Conservation (phyloP, 1,284 basidiomycete genomes). For the Cystobasidiaceae sp. region DNA sequence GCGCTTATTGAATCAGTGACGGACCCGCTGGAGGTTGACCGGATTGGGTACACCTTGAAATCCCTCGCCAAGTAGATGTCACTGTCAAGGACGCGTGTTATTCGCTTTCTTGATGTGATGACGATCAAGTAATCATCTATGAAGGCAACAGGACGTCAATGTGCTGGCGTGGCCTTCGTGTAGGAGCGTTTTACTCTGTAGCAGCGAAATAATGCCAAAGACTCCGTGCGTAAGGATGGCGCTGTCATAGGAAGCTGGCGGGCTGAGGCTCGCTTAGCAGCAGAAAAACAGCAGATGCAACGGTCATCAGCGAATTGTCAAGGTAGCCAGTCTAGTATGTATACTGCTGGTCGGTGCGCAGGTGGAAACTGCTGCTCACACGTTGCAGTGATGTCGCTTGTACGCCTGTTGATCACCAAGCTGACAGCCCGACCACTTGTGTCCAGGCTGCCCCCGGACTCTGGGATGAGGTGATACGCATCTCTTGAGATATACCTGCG, state of each 20-base stretch:
- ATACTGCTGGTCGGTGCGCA: too few species aligned
- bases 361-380: constrained; percentile 44
- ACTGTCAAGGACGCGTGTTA: constrained; percentile 72
- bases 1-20: constrained; percentile 30
- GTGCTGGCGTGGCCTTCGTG: constrained; percentile 6
- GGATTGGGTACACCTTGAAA: constrained; percentile 77
- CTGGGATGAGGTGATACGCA: constrained; percentile 38
- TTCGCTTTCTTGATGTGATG: constrained; percentile 74
- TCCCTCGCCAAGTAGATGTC: constrained; percentile 85
- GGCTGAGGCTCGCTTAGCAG: constrained; percentile 41
- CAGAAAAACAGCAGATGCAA: too few species aligned
- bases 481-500: constrained; percentile 34
- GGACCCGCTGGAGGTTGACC: neutral
- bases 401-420: constrained; percentile 48
- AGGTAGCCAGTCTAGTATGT: too few species aligned
- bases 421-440: constrained; percentile 43
- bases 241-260: constrained; percentile 49
- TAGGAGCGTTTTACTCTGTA: constrained; percentile 67
- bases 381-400: constrained; percentile 47
- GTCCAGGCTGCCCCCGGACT: constrained; percentile 27
- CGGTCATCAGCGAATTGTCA: too few species aligned
- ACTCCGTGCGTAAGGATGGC: constrained; percentile 66
- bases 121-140: constrained; percentile 94
- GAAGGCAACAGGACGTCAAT: neutral
- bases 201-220: constrained; percentile 78